Base-by-base conservation (phyloP, 23 red algal genomes). In the Gracilaria vermiculophylla region DNA sequence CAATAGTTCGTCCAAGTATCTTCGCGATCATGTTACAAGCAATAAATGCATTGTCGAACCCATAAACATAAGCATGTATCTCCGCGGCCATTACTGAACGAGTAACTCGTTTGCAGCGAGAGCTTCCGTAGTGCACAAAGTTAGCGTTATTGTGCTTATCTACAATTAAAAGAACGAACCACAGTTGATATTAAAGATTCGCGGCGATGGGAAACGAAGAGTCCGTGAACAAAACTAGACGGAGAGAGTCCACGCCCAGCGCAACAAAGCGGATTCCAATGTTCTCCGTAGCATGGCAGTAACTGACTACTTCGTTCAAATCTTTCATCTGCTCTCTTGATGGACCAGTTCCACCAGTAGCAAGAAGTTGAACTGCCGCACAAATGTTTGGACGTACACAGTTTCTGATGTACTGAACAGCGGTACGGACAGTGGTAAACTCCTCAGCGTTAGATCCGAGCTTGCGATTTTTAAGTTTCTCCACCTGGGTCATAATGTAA, bases 11-110 rank as follows among this genome's bases (percentile, higher is more conserved):
- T 43, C 7, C 31, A 17, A 87, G 32, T 23, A 31, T 32, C 24
- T 76, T 57, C 33, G 27, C 81, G 9, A 73, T 16, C 13, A 85
- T 31, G 23, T 31, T 61, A 17, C 31, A n/a, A n/a, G 49, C 44
- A 48, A 85, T 48, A 50, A 53, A 87, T 20, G 83, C 83, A 61
- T 87, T 73, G 34, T 87, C 83, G 41, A 87, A 87, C 8, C 67
- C 83, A 49, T 60, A 64, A 1, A 56, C 5, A 25, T 58, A 34
- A 41, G 51, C 83, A n/a, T 74, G 67, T 19, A 76, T 47, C 41
- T 87, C 83, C 5, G 83, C 83, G 14, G 62, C 83, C 83, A 87
- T 87, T 10, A 77, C 62, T 13, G 83, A 87, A 13, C 83, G 41
- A 15, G 70, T 55, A 19, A 74, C 67, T 47, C 66, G 2, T 45